A percentile compares a stretch with the other conserved stretches of the same genome.
Conservation (phyloP, 352 stramenopile genomes). For the Globisporangium paroecandrum region DNA sequence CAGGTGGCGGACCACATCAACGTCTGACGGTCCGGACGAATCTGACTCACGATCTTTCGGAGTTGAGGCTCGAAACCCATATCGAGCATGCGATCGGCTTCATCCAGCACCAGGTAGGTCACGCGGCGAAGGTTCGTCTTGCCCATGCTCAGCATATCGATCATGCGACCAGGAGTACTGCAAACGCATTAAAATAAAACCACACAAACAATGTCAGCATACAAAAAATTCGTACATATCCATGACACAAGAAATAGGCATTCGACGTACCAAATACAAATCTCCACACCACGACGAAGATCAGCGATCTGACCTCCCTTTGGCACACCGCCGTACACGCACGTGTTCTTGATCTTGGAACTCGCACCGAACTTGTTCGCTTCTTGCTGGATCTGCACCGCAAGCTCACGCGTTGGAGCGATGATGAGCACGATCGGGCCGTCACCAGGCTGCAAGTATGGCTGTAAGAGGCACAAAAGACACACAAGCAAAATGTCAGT, state of each 20-base stretch:
- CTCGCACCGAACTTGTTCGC: constrained; percentile 98
- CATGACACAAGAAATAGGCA: background rate
- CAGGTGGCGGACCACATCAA: constrained; percentile 99
- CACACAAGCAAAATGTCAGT: constrained; percentile 30
- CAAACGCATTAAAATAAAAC: background rate
- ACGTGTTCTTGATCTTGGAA: constrained; percentile 99
- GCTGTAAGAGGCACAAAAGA: constrained; percentile 42
- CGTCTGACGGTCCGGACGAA: constrained; percentile 97
- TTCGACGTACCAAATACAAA: constrained; percentile 69
- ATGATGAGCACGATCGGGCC: constrained; percentile 98
- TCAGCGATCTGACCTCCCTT: constrained; percentile 92
- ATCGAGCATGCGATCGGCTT: constrained; percentile 96
- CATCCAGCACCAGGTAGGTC: constrained; percentile 98
- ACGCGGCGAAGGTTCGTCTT: constrained; percentile 96
- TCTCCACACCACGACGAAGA: constrained; percentile 75
- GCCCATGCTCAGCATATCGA: constrained; percentile 97
- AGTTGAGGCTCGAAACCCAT: constrained; percentile 95
- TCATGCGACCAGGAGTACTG: constrained; percentile 95
- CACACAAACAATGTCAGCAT: background rate
- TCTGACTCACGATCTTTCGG: constrained; percentile 96
- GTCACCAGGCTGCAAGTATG: constrained; percentile 94
- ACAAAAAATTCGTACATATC: background rate
- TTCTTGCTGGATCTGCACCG: constrained; percentile 98
- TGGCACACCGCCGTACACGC: constrained; percentile 98
- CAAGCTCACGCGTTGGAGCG: constrained; percentile 98